Conservation (phyloP, 371 early-diverging fungal species). For the Cokeromyces recurvatus region DNA sequence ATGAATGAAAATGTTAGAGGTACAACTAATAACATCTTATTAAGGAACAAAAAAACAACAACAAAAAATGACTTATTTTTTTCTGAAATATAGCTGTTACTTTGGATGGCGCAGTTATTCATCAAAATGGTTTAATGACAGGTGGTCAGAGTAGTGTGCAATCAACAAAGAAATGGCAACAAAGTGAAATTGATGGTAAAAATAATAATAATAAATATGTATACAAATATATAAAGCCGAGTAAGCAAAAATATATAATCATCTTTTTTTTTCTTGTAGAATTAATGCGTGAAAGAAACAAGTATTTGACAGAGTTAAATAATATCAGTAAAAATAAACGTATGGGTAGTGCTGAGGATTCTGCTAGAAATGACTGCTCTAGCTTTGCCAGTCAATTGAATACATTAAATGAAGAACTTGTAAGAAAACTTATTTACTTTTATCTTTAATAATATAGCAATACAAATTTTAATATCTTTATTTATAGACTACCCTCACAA, state of each 20-base stretch:
- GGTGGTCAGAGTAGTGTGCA: conserved; percentile 63
- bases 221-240: no score
- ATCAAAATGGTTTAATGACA: conserved; percentile 94
- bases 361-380: conserved; percentile 52
- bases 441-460: background rate
- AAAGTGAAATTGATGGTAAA: conserved; percentile 69
- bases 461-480: background rate
- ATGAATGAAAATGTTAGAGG: conserved; percentile 78
- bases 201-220: no score
- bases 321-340: conserved; percentile 70
- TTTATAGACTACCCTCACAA: conserved; percentile 9
- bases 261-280: conserved; percentile 9
- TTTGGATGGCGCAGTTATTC: conserved; percentile 92
- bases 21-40: no score
- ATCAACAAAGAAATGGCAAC: conserved; percentile 77
- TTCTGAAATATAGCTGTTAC: conserved; percentile 90
- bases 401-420: conserved; percentile 58
- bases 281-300: conserved; percentile 66
- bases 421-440: conserved; percentile 9
- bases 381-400: conserved; percentile 57
- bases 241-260: background rate
- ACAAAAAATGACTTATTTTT: no score
- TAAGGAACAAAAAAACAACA: no score
- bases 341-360: conserved; percentile 62
- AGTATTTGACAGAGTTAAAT: conserved; percentile 64